Evolutionary conservation across 805 yeast species (phyloP).

Genomic region (Hanseniaspora mollemarum): DNA sequence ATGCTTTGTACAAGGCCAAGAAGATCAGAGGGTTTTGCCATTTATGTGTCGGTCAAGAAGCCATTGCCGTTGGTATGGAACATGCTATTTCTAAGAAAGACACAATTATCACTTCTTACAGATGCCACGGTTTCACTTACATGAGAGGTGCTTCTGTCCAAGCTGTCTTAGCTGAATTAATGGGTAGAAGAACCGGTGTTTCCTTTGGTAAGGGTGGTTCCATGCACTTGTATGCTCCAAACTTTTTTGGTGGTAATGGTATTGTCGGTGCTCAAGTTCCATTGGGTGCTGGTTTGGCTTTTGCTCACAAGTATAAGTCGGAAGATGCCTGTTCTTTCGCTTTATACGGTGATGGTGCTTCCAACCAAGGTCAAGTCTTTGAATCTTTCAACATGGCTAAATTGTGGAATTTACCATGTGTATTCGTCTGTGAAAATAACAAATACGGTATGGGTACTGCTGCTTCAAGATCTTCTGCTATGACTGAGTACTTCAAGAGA

Average conservation of each 20-base stretch:
- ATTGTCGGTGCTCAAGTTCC: constrained; percentile 99
- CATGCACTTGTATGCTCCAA: constrained; percentile 94
- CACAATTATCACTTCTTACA: constrained; percentile 87
- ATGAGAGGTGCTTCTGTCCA: constrained; percentile 91
- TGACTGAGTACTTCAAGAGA: constrained; percentile 95
- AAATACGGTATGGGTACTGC: constrained; percentile 99
- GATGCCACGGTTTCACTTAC: constrained; percentile 98
- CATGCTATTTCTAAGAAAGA: constrained; percentile 78
- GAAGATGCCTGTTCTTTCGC: constrained; percentile 74
- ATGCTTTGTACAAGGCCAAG: constrained; percentile 95
- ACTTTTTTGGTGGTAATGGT: constrained; percentile 98
- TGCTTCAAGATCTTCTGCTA: constrained; percentile 91
- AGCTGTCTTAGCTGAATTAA: constrained; percentile 83
- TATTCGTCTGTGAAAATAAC: constrained; percentile 96
- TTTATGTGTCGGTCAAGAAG: constrained; percentile 96
- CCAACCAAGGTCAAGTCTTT: constrained; percentile 98
- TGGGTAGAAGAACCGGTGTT: constrained; percentile 93
- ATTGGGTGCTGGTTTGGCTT: constrained; percentile 95
- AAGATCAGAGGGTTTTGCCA: constrained; percentile 99
- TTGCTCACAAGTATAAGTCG: constrained; percentile 88
- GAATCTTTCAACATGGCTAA: constrained; percentile 98
- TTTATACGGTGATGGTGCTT: constrained; percentile 97
- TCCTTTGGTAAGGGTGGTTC: constrained; percentile 99
- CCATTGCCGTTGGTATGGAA: constrained; percentile 97
- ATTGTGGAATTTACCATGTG: constrained; percentile 90